Percentiles rank a stretch among this genome's conserved stretches.
Evolutionary conservation across 768 basidiomycete genomes (phyloP).

Genomic region (Suillus subalutaceus): DNA sequence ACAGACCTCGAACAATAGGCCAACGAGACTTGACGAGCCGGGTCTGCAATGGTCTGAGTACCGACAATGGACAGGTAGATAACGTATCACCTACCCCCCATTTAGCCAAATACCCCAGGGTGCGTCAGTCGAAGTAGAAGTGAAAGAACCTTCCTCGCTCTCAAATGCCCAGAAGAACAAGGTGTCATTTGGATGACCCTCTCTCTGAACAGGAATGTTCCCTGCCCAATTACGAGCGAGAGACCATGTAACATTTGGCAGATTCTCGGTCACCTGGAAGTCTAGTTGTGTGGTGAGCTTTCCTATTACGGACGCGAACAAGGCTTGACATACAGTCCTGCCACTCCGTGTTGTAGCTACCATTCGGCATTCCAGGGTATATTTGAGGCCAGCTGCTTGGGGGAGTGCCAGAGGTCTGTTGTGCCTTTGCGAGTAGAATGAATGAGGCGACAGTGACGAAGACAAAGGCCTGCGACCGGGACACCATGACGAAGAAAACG

Average conservation of each 20-base stretch:
- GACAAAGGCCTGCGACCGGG: slow-evolving; percentile 18
- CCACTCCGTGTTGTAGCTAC: slow-evolving; percentile 59
- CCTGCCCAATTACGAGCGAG: slow-evolving; percentile 60
- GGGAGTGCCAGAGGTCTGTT: slow-evolving; percentile 20
- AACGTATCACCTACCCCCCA: slow-evolving; percentile 53
- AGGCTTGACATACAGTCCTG: slow-evolving; percentile 53
- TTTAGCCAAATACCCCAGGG: slow-evolving; percentile 81
- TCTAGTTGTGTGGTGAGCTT: slow-evolving; percentile 39
- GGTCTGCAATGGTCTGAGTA: slow-evolving; percentile 43
- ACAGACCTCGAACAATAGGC: slow-evolving; percentile 65
- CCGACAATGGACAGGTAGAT: not conserved
- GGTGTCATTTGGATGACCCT: slow-evolving; percentile 63
- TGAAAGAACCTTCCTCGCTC: slow-evolving; percentile 57
- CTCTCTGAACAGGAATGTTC: slow-evolving; percentile 62
- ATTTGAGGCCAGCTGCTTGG: slow-evolving; percentile 42
- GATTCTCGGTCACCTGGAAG: slow-evolving; percentile 55
- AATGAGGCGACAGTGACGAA: slow-evolving; percentile 6
- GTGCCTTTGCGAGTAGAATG: slow-evolving; percentile 23
- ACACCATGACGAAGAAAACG: slow-evolving; percentile 22
- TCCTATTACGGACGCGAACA: not conserved
- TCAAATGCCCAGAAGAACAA: slow-evolving; percentile 71
- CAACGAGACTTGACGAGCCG: slow-evolving; percentile 70
- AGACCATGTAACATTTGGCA: slow-evolving; percentile 65
- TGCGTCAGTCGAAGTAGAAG: slow-evolving; percentile 39
- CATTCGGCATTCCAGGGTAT: slow-evolving; percentile 46